Evolutionary conservation across 2,329 filamentous ascomycete genomes (phyloP), one percentile per base, ranked within the genome.

Genomic region (Scytalidium lignicola): DNA sequence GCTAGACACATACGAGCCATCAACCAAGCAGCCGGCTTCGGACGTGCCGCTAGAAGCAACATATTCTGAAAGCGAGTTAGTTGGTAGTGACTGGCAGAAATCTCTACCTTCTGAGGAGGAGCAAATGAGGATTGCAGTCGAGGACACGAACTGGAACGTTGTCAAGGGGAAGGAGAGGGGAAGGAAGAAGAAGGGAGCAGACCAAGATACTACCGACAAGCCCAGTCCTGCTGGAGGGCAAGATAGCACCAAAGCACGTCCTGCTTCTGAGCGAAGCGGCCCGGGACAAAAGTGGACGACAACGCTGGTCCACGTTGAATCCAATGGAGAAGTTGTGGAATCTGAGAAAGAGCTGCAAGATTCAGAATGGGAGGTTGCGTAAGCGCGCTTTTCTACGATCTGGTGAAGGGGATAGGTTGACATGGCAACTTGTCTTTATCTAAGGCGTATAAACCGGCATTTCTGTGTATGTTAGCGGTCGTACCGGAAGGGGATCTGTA

Each of bases 61-160:
- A 17, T 52, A 55, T 13, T 59, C 58, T 0, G 56, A 57, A 29
- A 57, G 57, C 21, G 51, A 61, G 40, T 41, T 50, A 12, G 40
- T 22, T 19, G 52, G 55, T 39, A 56, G 46, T 40, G 46, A 45
- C 12, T 59, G 48, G 57, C 51, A 52, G 43, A 54, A 44, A 46
- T 44, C 51, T 5, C 37, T 80, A 1, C 78, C 78, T 2, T 82
- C 80, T 0, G 79, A 83, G 63, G 80, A 84, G 64, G 77, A 83
- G 65, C 80, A 83, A 67, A 69, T 83, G 56, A 73, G 82, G 67
- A 69, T 77, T 62, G 70, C 81, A 48, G 68, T 68, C 18, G 70
- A 75, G 22, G 68, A 76, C 43, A 74, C 81, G 55, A 65, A 67
- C 17, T 85, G 82, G 81, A 81, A 70, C 63, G 81, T 80, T 26